Evolutionary conservation across 2,329 filamentous ascomycete genomes (phyloP).

Genomic region (Leptosphaerulina australis): DNA sequence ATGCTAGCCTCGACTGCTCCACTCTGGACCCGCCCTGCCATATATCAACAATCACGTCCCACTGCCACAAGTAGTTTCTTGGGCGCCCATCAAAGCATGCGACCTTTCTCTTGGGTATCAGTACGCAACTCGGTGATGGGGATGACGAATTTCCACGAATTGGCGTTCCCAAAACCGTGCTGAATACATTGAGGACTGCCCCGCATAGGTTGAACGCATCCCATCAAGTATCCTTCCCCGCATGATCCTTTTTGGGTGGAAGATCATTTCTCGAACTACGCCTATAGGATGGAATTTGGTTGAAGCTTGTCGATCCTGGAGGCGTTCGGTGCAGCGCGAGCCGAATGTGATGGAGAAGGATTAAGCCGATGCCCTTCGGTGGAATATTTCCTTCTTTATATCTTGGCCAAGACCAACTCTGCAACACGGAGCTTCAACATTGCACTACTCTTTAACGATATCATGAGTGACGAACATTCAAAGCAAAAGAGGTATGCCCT

Average conservation of each 20-base stretch:
- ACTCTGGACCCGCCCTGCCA: not conserved
- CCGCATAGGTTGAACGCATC: too few species aligned
- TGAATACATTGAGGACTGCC: too few species aligned
- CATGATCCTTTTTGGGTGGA: not conserved
- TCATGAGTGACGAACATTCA: conserved; percentile 17
- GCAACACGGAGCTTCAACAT: not conserved
- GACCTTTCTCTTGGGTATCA: not conserved
- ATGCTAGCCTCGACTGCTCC: not conserved
- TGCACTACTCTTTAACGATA: not conserved
- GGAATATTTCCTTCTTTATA: conserved; percentile 14
- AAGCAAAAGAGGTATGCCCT: conserved; percentile 55
- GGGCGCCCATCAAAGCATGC: not conserved
- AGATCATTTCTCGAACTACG: not conserved
- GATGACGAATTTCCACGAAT: not conserved
- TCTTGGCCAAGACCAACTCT: not conserved
- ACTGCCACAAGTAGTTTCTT: not conserved
- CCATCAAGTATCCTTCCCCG: not conserved
- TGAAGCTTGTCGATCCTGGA: not conserved
- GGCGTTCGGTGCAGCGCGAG: not conserved
- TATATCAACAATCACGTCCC: not conserved
- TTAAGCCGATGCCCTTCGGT: conserved; percentile 17
- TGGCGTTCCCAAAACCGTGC: too few species aligned
- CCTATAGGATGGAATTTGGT: not conserved
- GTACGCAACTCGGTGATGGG: not conserved
- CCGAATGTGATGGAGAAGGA: conserved; percentile 19